A percentile compares a stretch with the other conserved stretches of the same genome.
Conservation (phyloP, 306 rosid species). For the Vachellia collinsii region DNA sequence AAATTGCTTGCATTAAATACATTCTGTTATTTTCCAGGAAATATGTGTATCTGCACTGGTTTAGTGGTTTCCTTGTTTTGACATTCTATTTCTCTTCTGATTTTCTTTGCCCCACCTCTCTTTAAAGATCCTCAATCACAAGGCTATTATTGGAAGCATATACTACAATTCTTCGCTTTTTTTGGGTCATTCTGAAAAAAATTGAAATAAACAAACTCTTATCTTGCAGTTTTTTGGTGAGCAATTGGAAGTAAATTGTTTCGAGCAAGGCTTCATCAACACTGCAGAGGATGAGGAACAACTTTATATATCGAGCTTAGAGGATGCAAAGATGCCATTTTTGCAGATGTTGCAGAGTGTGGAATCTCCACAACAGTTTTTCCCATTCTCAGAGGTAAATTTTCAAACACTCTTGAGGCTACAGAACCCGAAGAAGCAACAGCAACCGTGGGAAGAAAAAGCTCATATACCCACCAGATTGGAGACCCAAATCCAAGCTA, state of each 20-base stretch:
- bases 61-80: slow-evolving; percentile 34
- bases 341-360: slow-evolving; percentile 86
- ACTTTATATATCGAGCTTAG: slow-evolving; percentile 51
- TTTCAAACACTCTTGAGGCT: slow-evolving; percentile 78
- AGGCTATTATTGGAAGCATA: slow-evolving; percentile 39
- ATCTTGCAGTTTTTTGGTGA: slow-evolving; percentile 65
- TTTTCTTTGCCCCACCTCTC: slow-evolving; percentile 35
- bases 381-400: slow-evolving; percentile 61
- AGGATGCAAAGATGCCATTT: slow-evolving; percentile 69
- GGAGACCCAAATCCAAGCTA: slow-evolving; percentile 51
- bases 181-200: slow-evolving; percentile 6
- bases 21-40: slow-evolving; percentile 46
- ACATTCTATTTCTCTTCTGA: slow-evolving; percentile 48
- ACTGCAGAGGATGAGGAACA: slow-evolving; percentile 48
- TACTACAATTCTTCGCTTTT: slow-evolving; percentile 36
- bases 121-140: slow-evolving; percentile 39
- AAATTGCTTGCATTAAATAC: slow-evolving; percentile 60
- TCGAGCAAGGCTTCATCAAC: slow-evolving; percentile 57
- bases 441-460: slow-evolving; percentile 57
- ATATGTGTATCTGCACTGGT: slow-evolving; percentile 32
- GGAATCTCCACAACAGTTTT: slow-evolving; percentile 58
- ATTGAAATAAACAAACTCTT: slow-evolving; percentile 9
- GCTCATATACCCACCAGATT: slow-evolving; percentile 39
- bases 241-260: slow-evolving; percentile 54
- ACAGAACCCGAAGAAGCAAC: slow-evolving; percentile 65